Evolutionary conservation across 139 green algal species (phyloP).

Genomic region (Chlamydomonas sp.): DNA sequence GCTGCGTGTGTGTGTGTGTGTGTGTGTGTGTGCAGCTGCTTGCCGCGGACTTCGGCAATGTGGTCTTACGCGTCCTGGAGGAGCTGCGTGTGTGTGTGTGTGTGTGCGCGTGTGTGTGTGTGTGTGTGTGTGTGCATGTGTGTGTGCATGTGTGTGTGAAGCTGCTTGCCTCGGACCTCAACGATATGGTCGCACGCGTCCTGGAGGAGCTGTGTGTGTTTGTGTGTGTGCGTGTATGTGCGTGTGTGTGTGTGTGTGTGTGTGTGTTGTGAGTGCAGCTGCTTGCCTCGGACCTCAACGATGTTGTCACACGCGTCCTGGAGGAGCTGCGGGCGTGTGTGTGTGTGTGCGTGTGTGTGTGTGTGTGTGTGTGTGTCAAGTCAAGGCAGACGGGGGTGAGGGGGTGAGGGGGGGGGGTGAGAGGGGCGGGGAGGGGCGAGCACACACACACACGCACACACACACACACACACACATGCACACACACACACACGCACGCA

Average conservation of each 20-base stretch:
- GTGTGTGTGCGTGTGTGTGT: neutral
- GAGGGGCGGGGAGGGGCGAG: neutral
- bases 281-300: constrained; percentile 35
- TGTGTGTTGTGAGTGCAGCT: no score
- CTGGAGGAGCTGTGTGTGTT: no score
- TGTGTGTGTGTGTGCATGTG: no score
- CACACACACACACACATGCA: constrained; percentile 4
- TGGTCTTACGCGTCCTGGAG: neutral
- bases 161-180: no score
- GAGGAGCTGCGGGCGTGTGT: neutral
- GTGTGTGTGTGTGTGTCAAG: constrained; percentile 6
- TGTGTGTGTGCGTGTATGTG: no score
- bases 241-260: no score
- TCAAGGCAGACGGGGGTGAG: neutral
- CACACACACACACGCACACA: constrained; percentile 1
- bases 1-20: constrained; percentile 1
- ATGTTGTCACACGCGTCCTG: neutral
- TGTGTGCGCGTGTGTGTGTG: no score
- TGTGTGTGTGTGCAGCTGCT: neutral
- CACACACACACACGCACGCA: neutral
- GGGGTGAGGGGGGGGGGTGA: no score
- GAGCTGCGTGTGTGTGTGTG: no score
- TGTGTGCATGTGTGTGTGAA: no score
- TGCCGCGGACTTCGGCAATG: neutral
- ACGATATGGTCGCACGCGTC: no score